phyloP scores from a whole-genome alignment of 1,284 basidiomycete species.

The Phellinidium pouzarii region DNA sequence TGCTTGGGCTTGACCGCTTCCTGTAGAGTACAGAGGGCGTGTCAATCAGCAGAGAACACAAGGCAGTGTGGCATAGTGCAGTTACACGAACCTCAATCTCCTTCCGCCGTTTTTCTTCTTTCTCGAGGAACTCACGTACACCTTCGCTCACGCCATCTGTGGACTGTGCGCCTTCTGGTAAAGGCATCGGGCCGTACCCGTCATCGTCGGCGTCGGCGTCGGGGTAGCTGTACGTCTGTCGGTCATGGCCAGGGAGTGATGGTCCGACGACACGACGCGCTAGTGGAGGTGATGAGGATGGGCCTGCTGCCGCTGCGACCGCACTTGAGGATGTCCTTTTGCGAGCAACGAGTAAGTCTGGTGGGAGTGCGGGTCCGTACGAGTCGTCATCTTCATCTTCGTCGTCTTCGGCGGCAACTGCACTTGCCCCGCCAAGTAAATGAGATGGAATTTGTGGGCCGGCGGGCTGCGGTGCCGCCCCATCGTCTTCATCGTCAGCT shows the following conservation, averaged over 20 bases:
- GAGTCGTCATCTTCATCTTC: conserved; percentile 54
- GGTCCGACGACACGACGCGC: conserved; percentile 32
- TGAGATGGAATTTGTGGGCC: conserved; percentile 41
- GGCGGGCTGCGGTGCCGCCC: conserved; percentile 29
- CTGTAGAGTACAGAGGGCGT: conserved; percentile 28
- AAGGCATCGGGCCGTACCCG: conserved; percentile 71
- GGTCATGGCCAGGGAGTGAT: conserved; percentile 29
- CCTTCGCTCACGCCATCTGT: conserved; percentile 43
- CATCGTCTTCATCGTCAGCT: not conserved
- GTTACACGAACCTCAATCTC: conserved; percentile 48
- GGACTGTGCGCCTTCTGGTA: conserved; percentile 37
- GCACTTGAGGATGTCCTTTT: conserved; percentile 24
- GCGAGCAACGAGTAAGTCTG: conserved; percentile 45
- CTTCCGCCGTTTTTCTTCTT: conserved; percentile 68
- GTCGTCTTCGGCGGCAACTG: conserved; percentile 22
- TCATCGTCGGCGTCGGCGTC: conserved; percentile 58
- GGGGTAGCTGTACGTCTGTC: conserved; percentile 9
- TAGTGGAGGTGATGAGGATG: conserved; percentile 15
- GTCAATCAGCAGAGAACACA: not conserved
- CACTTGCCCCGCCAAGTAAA: conserved; percentile 5
- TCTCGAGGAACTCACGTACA: conserved; percentile 73
- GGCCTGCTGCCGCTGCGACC: conserved; percentile 26
- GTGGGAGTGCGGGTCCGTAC: conserved; percentile 58
- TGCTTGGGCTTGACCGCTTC: conserved; percentile 70
- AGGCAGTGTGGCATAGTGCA: not conserved